phyloP scores from a whole-genome alignment of 345 rosid species.

The Cardamine chenopodiifolia region DNA sequence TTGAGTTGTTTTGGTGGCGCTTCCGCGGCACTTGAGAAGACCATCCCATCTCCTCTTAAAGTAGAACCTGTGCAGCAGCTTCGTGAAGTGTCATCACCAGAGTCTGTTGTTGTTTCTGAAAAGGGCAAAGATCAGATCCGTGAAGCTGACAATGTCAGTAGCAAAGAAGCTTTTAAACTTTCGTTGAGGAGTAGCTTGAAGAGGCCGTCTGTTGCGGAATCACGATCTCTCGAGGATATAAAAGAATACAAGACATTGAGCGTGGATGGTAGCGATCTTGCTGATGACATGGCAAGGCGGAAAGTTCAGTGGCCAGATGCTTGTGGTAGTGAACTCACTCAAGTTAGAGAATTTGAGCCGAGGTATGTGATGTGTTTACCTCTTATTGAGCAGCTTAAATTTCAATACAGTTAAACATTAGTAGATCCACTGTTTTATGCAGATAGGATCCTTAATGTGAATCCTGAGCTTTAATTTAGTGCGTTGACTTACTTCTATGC shows the following conservation, averaged over 20 bases:
- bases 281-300: conserved; percentile 57
- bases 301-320: conserved; percentile 98
- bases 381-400: neutral
- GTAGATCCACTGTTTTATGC: neutral
- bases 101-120: conserved; percentile 50
- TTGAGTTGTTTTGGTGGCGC: conserved; percentile 85
- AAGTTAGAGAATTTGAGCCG: conserved; percentile 93
- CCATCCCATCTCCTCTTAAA: conserved; percentile 65
- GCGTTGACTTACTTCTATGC: neutral
- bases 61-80: conserved; percentile 69
- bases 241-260: conserved; percentile 45
- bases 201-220: conserved; percentile 51
- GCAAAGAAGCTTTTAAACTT: conserved; percentile 48
- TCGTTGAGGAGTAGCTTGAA: conserved; percentile 79
- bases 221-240: conserved; percentile 48
- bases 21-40: conserved; percentile 69
- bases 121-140: conserved; percentile 43
- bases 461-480: neutral
- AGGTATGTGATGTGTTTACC: conserved; percentile 56
- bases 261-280: conserved; percentile 51
- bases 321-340: conserved; percentile 84
- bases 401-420: neutral
- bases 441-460: neutral
- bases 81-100: conserved; percentile 55
- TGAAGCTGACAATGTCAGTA: conserved; percentile 54